phyloP scores from a whole-genome alignment of 768 basidiomycete species.

The Phanerochaete carnosa region DNA sequence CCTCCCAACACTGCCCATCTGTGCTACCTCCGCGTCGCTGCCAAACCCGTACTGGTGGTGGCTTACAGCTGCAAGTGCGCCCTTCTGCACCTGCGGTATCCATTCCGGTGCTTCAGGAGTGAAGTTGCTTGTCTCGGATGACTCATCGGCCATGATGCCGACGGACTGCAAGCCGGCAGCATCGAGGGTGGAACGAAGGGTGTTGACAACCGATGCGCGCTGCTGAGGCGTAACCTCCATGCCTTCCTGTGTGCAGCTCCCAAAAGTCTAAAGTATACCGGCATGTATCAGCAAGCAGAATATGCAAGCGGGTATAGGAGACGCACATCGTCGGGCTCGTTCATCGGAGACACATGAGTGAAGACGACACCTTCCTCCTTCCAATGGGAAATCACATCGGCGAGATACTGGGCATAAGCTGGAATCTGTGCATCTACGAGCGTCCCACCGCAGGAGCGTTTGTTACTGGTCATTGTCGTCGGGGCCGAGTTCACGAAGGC shows the following conservation, averaged over 20 bases:
- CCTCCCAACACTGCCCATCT: constrained; percentile 11
- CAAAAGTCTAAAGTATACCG: too few species aligned
- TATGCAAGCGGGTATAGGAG: constrained; percentile 42
- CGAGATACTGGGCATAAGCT: constrained; percentile 40
- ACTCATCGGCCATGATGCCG: constrained; percentile 36
- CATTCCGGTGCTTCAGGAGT: constrained; percentile 16
- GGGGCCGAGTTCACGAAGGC: constrained; percentile 42
- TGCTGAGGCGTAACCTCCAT: constrained; percentile 40
- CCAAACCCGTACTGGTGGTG: constrained; percentile 48
- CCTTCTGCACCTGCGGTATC: constrained; percentile 12
- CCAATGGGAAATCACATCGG: constrained; percentile 40
- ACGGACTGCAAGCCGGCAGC: constrained; percentile 8
- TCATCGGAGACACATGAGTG: constrained; percentile 41
- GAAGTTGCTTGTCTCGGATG: constrained; percentile 24
- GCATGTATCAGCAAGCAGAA: too few species aligned
- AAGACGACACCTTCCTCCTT: constrained; percentile 35
- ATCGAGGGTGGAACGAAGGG: constrained; percentile 20
- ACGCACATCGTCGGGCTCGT: constrained; percentile 17
- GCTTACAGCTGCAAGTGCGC: constrained; percentile 34
- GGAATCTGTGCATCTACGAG: constrained; percentile 15
- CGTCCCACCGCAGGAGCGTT: constrained; percentile 15
- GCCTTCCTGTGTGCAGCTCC: constrained; percentile 44
- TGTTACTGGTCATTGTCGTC: constrained; percentile 19
- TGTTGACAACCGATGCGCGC: constrained; percentile 40
- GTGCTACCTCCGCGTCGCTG: constrained; percentile 24